Evolutionary conservation across 371 early-diverging fungal species (phyloP).

Genomic region (Mortierella sp.): DNA sequence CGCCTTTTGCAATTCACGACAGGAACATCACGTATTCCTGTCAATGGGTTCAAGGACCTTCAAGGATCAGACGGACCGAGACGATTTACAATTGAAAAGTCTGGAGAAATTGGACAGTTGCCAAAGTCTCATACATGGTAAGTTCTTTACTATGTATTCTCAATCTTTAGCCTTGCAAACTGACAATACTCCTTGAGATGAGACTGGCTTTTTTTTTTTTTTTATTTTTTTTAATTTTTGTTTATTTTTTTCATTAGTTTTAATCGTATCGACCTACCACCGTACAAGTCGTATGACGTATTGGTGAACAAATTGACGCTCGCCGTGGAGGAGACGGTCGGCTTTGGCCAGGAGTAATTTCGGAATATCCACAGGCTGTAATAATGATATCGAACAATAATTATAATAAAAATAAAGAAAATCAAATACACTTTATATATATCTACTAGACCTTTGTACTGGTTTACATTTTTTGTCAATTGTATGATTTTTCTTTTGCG

Average conservation of each 20-base stretch:
- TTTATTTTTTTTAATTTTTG: background rate
- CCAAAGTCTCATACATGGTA: conserved; percentile 97
- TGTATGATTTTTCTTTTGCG: no score
- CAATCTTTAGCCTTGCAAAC: background rate
- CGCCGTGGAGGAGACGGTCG: conserved; percentile 94
- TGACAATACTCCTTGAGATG: background rate
- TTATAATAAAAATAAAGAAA: background rate
- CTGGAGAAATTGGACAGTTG: conserved; percentile 84
- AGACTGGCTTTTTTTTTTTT: background rate
- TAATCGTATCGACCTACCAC: conserved; percentile 96
- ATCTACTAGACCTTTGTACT: no score
- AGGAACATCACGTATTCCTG: conserved; percentile 98
- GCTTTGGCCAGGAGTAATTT: conserved; percentile 83
- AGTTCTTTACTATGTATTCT: background rate
- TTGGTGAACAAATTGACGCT: conserved; percentile 87
- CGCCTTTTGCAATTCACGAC: conserved; percentile 98
- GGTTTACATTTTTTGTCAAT: no score
- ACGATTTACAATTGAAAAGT: conserved; percentile 96
- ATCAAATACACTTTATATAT: no score
- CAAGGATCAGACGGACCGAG: conserved; percentile 97
- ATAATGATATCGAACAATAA: background rate
- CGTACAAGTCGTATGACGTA: conserved; percentile 81
- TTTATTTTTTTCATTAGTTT: conserved; percentile 66
- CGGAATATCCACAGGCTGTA: background rate
- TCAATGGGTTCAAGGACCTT: conserved; percentile 98